Evolutionary conservation across 192 early-diverging fungal species (phyloP).

Genomic region (Umbelopsis ramanniana): DNA sequence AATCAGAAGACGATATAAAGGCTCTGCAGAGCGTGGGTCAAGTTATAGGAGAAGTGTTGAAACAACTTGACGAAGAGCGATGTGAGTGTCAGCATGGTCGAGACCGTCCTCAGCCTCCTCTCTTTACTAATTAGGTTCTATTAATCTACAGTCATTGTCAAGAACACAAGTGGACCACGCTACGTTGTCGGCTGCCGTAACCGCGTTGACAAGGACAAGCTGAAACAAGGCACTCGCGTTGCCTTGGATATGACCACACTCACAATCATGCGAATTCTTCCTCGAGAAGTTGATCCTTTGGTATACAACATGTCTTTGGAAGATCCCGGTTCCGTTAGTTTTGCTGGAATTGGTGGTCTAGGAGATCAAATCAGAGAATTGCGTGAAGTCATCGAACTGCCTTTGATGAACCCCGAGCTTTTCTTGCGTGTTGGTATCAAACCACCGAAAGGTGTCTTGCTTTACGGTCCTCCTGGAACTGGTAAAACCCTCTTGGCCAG

Average conservation of each 20-base stretch:
- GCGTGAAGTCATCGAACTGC: constrained; percentile 98
- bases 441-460: constrained; percentile 96
- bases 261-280: constrained; percentile 99
- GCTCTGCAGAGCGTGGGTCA: constrained; percentile 99
- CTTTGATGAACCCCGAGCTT: constrained; percentile 97
- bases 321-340: constrained; percentile 92
- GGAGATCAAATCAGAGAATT: constrained; percentile 97
- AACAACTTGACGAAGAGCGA: constrained; percentile 95
- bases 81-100: constrained; percentile 59
- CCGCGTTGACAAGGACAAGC: constrained; percentile 92
- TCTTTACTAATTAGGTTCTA: not conserved
- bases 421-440: constrained; percentile 98
- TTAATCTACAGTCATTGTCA: constrained; percentile 83
- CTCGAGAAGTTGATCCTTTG: constrained; percentile 97
- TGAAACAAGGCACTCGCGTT: constrained; percentile 97
- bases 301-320: constrained; percentile 99
- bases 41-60: constrained; percentile 97
- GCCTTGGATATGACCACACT: constrained; percentile 99
- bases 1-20: constrained; percentile 97
- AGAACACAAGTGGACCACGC: constrained; percentile 93
- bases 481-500: constrained; percentile 97
- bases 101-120: not conserved
- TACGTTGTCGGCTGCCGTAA: constrained; percentile 98
- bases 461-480: constrained; percentile 97
- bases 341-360: constrained; percentile 97